Percentiles rank a stretch among this genome's conserved stretches.
phyloP scores from a whole-genome alignment of 2,329 filamentous ascomycete genomes.

The Calycina marina region DNA sequence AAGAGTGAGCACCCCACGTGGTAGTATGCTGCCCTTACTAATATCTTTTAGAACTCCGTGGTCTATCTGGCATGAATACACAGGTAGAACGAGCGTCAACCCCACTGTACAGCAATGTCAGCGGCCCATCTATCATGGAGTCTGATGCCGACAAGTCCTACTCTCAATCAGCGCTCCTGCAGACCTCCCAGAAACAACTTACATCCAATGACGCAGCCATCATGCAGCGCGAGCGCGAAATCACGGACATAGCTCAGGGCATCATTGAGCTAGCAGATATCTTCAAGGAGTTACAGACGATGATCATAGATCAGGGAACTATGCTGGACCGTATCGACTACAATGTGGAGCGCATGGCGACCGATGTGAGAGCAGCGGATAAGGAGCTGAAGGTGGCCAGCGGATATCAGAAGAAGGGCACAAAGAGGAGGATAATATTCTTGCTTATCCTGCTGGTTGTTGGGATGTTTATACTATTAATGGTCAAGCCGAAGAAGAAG shows the following conservation, averaged over 20 bases:
- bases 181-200: constrained; percentile 49
- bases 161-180: constrained; percentile 76
- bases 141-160: constrained; percentile 88
- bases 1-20: constrained; percentile 75
- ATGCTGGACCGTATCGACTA: constrained; percentile 94
- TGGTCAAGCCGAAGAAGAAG: constrained; percentile 44
- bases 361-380: constrained; percentile 81
- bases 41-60: constrained; percentile 48
- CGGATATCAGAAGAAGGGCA: constrained; percentile 75
- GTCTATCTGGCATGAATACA: constrained; percentile 46
- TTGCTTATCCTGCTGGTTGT: constrained; percentile 73
- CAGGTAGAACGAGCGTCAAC: constrained; percentile 39
- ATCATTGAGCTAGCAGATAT: constrained; percentile 96
- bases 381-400: constrained; percentile 83
- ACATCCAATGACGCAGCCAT: constrained; percentile 74
- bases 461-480: constrained; percentile 71
- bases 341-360: constrained; percentile 92
- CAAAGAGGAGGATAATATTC: constrained; percentile 85
- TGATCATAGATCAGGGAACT: constrained; percentile 87
- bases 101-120: constrained; percentile 42
- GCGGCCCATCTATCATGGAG: constrained; percentile 78
- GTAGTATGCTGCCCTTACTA: too few species aligned
- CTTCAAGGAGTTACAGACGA: constrained; percentile 87
- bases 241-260: constrained; percentile 93
- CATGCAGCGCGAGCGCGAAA: constrained; percentile 84